phyloP scores from a whole-genome alignment of 257 asterid genomes.

The Solanum ossicruentum region DNA sequence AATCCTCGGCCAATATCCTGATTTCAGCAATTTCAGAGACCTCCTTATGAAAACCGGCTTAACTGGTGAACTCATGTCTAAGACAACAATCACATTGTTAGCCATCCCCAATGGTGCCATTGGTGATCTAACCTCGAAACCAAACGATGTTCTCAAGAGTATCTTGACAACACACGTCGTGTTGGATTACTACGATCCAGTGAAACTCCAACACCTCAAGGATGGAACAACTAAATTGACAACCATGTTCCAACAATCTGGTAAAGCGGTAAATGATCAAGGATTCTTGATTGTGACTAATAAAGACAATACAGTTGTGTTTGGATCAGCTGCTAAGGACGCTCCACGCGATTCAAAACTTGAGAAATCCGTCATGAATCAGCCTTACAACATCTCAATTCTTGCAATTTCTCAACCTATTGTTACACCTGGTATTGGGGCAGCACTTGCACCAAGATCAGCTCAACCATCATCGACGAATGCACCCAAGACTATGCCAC shows the following conservation, averaged over 20 bases:
- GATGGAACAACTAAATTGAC: slow-evolving; percentile 22
- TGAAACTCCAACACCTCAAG: slow-evolving; percentile 39
- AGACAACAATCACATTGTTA: slow-evolving; percentile 43
- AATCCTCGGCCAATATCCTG: slow-evolving; percentile 35
- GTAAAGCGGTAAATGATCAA: slow-evolving; percentile 17
- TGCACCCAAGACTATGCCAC: not conserved
- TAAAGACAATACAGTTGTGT: slow-evolving; percentile 17
- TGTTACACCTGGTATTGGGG: slow-evolving; percentile 53
- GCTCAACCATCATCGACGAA: not conserved
- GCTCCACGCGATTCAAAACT: slow-evolving; percentile 22
- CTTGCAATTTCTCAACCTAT: slow-evolving; percentile 41
- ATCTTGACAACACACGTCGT: slow-evolving; percentile 53
- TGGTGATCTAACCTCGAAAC: slow-evolving; percentile 15
- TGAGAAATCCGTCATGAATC: slow-evolving; percentile 21
- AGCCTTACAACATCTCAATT: slow-evolving; percentile 61
- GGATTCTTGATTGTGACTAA: slow-evolving; percentile 45
- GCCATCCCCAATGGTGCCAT: slow-evolving; percentile 37
- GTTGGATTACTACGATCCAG: slow-evolving; percentile 53
- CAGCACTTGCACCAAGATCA: not conserved
- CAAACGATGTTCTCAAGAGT: slow-evolving; percentile 20
- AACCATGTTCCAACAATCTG: slow-evolving; percentile 42
- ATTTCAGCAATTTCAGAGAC: slow-evolving; percentile 33
- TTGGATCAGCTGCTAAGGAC: slow-evolving; percentile 51
- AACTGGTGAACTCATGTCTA: slow-evolving; percentile 27
- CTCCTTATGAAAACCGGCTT: slow-evolving; percentile 29